phyloP scores from a whole-genome alignment of 108 stramenopile genomes.

The Cyclostephanos tholiformis region DNA sequence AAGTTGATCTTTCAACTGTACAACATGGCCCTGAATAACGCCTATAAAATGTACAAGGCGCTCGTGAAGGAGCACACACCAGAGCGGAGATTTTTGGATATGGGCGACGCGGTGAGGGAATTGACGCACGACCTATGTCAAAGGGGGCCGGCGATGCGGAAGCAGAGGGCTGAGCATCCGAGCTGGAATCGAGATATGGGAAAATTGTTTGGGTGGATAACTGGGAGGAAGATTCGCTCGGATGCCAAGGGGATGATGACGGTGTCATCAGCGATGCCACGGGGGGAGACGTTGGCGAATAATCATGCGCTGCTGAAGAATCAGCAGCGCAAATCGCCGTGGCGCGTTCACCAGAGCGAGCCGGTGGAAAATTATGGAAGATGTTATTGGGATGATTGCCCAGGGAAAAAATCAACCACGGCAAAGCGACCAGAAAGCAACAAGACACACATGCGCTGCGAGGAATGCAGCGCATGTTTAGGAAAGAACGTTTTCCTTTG shows the following conservation, averaged over 20 bases:
- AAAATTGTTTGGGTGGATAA: too few relatives aligned
- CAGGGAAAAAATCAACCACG: not conserved
- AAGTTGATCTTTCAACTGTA: conserved; percentile 1
- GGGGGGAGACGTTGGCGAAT: not conserved
- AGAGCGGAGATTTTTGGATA: too few relatives aligned
- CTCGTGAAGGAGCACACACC: too few relatives aligned
- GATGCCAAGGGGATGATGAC: not conserved
- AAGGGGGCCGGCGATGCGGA: not conserved
- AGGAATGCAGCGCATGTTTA: too few relatives aligned
- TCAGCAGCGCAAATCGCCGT: conserved; percentile 2
- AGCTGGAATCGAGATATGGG: not conserved
- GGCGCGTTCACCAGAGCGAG: not conserved
- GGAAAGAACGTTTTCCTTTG: not conserved
- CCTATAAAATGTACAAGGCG: conserved; percentile 15
- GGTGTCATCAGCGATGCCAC: not conserved
- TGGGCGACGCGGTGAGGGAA: too few relatives aligned
- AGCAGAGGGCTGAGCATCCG: conserved; percentile 6
- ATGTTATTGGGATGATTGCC: not conserved
- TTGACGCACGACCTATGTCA: too few relatives aligned
- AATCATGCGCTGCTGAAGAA: not conserved
- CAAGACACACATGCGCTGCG: conserved; percentile 10
- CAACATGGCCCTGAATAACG: conserved; percentile 16
- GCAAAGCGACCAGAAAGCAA: not conserved
- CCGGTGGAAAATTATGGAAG: not conserved
- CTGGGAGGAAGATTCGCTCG: conserved; percentile 7